A percentile compares a stretch with the other conserved stretches of the same genome.
Conservation (phyloP, 2,329 filamentous ascomycete genomes). For the Hypoxylon sp. region DNA sequence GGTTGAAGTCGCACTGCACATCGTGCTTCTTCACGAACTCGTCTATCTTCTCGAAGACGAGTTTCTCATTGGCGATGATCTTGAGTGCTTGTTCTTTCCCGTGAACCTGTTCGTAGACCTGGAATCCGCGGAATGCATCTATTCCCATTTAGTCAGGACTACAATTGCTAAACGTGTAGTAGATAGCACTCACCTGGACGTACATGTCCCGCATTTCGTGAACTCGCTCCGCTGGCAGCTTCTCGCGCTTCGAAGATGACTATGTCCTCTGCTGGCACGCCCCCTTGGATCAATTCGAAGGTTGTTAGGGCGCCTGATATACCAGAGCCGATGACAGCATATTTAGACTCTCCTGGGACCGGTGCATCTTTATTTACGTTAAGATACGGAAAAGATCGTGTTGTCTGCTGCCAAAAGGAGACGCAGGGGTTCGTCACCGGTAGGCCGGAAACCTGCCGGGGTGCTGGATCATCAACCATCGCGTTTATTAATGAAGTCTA, state of each 20-base stretch:
- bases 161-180: neutral
- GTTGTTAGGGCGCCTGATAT: constrained; percentile 53
- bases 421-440: constrained; percentile 40
- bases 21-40: constrained; percentile 53
- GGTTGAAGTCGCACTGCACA: constrained; percentile 56
- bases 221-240: constrained; percentile 54
- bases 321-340: constrained; percentile 54
- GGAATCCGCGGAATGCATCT: constrained; percentile 58
- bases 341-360: constrained; percentile 46
- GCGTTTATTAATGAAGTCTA: no score
- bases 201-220: constrained; percentile 56
- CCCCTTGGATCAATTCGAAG: constrained; percentile 50
- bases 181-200: constrained; percentile 44
- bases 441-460: constrained; percentile 21
- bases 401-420: constrained; percentile 56
- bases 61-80: constrained; percentile 55
- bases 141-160: neutral
- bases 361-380: constrained; percentile 48
- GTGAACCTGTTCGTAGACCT: constrained; percentile 52
- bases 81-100: constrained; percentile 55
- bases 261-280: constrained; percentile 47
- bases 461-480: constrained; percentile 5
- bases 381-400: constrained; percentile 52
- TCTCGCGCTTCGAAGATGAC: constrained; percentile 55
- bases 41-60: constrained; percentile 50